phyloP scores from a whole-genome alignment of 495 filamentous ascomycete genomes.

The Annulohypoxylon nitens region DNA sequence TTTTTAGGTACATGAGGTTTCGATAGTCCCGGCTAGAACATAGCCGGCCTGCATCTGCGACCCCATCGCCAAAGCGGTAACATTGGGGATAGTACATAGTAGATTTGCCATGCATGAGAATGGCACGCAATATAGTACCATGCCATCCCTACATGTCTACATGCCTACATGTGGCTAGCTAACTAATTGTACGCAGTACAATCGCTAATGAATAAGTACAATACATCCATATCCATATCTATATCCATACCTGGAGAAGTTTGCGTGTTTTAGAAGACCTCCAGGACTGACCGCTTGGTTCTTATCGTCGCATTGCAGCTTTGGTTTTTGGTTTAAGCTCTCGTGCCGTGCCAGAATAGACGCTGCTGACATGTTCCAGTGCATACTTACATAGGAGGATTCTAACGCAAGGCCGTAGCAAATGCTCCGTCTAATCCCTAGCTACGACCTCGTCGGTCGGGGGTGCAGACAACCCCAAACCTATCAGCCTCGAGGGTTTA shows the following conservation, averaged over 20 bases:
- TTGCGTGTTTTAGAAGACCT: conserved; percentile 1
- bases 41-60: conserved; percentile 17
- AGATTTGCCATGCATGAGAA: conserved; percentile 37
- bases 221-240: neutral
- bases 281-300: conserved; percentile 32
- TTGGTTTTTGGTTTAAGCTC: conserved; percentile 30
- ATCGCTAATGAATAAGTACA: conserved; percentile 8
- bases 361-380: conserved; percentile 35
- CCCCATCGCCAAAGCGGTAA: conserved; percentile 29
- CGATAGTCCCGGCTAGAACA: conserved; percentile 37
- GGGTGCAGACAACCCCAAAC: neutral
- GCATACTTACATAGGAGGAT: conserved; percentile 25
- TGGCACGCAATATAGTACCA: conserved; percentile 36
- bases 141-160: conserved; percentile 19
- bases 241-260: neutral
- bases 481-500: conserved; percentile 1
- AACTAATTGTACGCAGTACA: neutral
- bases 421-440: conserved; percentile 31
- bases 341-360: conserved; percentile 37
- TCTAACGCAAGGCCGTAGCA: conserved; percentile 35
- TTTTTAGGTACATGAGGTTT: conserved; percentile 31
- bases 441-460: conserved; percentile 13
- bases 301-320: conserved; percentile 43
- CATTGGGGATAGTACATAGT: conserved; percentile 22
- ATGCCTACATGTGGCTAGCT: conserved; percentile 12